These are phyloP conservation scores for Quercus rubra DNA, from an alignment of 306 rosid genomes.

Conservation along the genomic window DNA sequence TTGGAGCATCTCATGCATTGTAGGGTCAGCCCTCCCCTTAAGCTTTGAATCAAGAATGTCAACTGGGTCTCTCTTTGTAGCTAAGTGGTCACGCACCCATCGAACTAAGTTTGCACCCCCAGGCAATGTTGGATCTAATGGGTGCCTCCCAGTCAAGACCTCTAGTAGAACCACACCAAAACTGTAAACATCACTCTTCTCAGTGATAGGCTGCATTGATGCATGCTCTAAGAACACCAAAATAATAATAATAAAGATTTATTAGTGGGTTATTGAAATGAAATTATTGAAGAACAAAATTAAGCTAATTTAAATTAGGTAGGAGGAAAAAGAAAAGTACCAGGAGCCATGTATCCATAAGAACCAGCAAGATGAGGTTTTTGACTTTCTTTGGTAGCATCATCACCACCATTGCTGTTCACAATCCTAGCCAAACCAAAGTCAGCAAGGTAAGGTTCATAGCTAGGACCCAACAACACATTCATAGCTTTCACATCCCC, in stretches of 20 bases:
- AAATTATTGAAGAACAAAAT: background rate
- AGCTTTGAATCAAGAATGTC: slow-evolving; percentile 74
- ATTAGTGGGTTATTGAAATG: background rate
- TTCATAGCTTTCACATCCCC: slow-evolving; percentile 91
- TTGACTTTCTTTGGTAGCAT: slow-evolving; percentile 31
- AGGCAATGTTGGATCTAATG: slow-evolving; percentile 82
- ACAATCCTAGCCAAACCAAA: slow-evolving; percentile 60
- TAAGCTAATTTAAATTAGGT: background rate
- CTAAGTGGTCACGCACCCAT: slow-evolving; percentile 75
- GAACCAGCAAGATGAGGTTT: slow-evolving; percentile 68
- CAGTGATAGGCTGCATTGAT: slow-evolving; percentile 55
- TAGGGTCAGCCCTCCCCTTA: slow-evolving; percentile 55
- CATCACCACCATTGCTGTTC: slow-evolving; percentile 23
- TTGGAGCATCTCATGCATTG: slow-evolving; percentile 72
- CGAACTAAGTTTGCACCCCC: slow-evolving; percentile 64
- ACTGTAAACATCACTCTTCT: slow-evolving; percentile 85
- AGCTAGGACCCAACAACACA: slow-evolving; percentile 60
- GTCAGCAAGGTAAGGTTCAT: slow-evolving; percentile 72
- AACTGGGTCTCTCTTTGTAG: slow-evolving; percentile 38
- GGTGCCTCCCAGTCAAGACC: slow-evolving; percentile 86
- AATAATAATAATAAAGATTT: slow-evolving; percentile 6
- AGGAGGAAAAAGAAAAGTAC: slow-evolving; percentile 30
- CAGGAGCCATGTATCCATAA: slow-evolving; percentile 93
- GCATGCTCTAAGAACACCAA: slow-evolving; percentile 56
- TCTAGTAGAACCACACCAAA: slow-evolving; percentile 81